These are phyloP conservation scores for Eucalyptus cladocalyx DNA, from an alignment of 345 rosid species.

Conservation along the genomic window DNA sequence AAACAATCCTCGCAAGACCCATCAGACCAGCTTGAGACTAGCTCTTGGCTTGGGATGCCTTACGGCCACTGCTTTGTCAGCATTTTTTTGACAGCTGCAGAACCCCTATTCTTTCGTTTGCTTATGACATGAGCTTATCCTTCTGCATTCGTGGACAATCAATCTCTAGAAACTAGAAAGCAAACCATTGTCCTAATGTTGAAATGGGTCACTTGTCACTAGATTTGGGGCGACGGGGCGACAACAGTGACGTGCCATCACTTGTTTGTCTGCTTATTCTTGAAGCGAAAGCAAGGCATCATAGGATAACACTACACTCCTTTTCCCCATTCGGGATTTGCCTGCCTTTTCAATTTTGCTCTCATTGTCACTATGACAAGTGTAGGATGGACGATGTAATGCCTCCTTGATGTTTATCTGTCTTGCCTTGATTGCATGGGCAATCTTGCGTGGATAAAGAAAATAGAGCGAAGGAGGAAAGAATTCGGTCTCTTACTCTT, in stretches of 20 bases:
- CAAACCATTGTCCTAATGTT: neutral
- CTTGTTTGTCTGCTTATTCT: neutral
- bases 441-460: neutral
- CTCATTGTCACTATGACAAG: neutral
- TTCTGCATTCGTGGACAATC: neutral
- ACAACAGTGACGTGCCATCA: neutral
- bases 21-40: neutral
- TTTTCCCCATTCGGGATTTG: neutral
- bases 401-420: neutral
- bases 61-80: neutral
- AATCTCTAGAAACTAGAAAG: neutral
- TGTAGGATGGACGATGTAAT: neutral
- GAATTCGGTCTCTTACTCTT: neutral
- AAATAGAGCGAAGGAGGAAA: neutral
- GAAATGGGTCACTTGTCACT: neutral
- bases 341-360: neutral
- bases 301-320: neutral
- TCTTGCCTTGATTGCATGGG: neutral
- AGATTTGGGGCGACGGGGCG: neutral
- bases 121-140: neutral
- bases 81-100: neutral
- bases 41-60: neutral
- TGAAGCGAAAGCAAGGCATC: neutral
- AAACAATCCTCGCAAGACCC: neutral
- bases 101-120: neutral